These are phyloP conservation scores for Xylariaceae sp. DNA, from an alignment of 2,329 filamentous ascomycete species.

Conservation along the genomic window DNA sequence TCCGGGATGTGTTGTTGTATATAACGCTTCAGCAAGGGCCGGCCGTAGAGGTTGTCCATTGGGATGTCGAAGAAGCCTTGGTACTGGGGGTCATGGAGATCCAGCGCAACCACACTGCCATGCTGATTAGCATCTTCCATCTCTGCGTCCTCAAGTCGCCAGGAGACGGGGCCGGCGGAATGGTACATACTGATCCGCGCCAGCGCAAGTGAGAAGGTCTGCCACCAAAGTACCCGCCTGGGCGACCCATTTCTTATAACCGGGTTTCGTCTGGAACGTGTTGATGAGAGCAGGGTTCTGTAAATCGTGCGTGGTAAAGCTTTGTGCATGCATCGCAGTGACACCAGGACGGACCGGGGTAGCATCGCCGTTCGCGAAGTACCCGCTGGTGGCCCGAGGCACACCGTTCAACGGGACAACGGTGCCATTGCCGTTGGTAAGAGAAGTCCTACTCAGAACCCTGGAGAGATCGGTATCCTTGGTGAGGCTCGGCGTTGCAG, in stretches of 20 bases:
- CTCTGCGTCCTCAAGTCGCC: constrained; percentile 6
- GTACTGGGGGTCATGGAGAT: constrained; percentile 92
- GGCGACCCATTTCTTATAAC: constrained; percentile 98
- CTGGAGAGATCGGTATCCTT: constrained; percentile 71
- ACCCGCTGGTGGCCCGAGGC: constrained; percentile 26
- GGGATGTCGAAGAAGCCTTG: constrained; percentile 99
- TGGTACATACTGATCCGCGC: constrained; percentile 74
- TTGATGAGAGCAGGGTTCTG: constrained; percentile 52
- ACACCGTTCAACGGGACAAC: constrained; percentile 29
- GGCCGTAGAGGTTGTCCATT: constrained; percentile 93
- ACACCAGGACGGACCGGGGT: constrained; percentile 33
- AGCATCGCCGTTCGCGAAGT: constrained; percentile 21
- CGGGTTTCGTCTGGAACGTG: constrained; percentile 71
- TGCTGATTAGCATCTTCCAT: constrained; percentile 23
- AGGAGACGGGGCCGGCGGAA: constrained; percentile 9
- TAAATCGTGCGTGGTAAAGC: constrained; percentile 60
- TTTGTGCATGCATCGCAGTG: constrained; percentile 38
- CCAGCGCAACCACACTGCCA: constrained; percentile 81
- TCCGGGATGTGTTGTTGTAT: constrained; percentile 78
- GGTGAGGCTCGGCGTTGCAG: constrained; percentile 58
- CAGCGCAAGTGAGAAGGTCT: constrained; percentile 89
- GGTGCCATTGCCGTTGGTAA: constrained; percentile 38
- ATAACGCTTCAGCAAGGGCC: constrained; percentile 64
- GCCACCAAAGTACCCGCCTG: constrained; percentile 94
- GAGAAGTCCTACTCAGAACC: constrained; percentile 62